phyloP scores from a whole-genome alignment of 2,329 filamentous ascomycete genomes.

The Pseudogymnoascus sp. region DNA sequence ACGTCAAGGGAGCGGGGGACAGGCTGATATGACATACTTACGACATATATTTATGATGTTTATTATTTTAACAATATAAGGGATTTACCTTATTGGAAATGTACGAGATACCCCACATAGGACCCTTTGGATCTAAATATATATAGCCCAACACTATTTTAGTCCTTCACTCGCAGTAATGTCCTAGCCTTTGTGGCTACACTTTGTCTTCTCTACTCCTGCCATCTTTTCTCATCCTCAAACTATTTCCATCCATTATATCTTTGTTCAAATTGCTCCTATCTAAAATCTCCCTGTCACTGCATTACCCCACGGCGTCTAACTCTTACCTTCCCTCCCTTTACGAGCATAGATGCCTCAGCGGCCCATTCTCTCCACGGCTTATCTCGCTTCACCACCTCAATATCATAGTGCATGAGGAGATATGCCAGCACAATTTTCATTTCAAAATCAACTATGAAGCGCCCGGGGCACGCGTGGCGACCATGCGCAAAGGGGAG shows the following conservation, averaged over 20 bases:
- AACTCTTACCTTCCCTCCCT: conserved; percentile 23
- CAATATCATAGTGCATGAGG: conserved; percentile 22
- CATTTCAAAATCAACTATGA: conserved; percentile 23
- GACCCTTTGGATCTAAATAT: neutral
- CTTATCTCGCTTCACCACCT: conserved; percentile 19
- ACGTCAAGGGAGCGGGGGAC: neutral
- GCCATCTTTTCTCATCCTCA: no score
- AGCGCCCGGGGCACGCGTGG: conserved; percentile 27
- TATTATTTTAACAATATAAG: neutral
- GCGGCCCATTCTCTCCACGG: conserved; percentile 26
- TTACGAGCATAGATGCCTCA: conserved; percentile 21
- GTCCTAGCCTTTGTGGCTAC: no score
- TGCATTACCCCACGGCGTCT: neutral
- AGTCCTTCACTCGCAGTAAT: no score
- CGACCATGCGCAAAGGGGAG: conserved; percentile 27
- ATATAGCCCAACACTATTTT: neutral
- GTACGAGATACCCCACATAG: neutral
- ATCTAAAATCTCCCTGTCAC: neutral
- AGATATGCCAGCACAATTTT: conserved; percentile 22
- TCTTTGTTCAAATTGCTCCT: neutral
- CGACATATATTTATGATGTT: neutral
- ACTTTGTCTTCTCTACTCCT: no score
- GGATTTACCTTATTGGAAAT: neutral
- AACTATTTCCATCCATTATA: no score
- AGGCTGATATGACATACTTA: neutral